Conservation (phyloP, 2,329 filamentous ascomycete genomes). For the Fusarium coffeatum region DNA sequence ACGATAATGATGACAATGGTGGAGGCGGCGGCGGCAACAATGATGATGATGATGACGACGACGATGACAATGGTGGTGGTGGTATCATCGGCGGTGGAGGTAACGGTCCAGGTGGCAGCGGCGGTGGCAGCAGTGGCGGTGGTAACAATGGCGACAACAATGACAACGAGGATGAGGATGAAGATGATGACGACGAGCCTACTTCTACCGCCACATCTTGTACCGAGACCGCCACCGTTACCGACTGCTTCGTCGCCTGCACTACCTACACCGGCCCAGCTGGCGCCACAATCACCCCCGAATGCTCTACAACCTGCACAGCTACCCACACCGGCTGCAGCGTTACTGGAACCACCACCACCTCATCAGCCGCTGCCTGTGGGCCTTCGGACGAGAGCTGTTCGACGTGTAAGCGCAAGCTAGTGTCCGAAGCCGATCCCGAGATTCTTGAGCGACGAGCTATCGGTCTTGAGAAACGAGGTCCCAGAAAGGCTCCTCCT, state of each 20-base stretch:
- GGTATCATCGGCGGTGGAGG: not conserved
- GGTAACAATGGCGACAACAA: not conserved
- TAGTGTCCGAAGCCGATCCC: not conserved
- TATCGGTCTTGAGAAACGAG: not conserved
- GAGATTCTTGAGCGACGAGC: not conserved
- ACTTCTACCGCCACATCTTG: not conserved
- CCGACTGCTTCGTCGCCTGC: conserved; percentile 32
- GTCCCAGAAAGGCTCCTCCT: too few relatives aligned
- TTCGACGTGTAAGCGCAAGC: not conserved
- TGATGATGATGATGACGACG: not conserved
- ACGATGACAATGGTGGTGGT: not conserved
- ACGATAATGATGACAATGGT: not conserved
- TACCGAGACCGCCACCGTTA: conserved; percentile 24
- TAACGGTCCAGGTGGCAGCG: not conserved
- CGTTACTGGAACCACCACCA: conserved; percentile 13
- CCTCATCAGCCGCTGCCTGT: not conserved
- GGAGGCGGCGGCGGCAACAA: too few relatives aligned
- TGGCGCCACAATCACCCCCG: not conserved
- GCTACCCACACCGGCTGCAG: conserved; percentile 27
- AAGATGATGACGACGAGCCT: conserved; percentile 7
- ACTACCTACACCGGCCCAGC: conserved; percentile 23
- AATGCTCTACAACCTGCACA: conserved; percentile 25
- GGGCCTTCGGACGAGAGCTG: not conserved
- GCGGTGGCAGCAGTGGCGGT: not conserved
- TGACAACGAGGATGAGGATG: not conserved